Base-by-base conservation (phyloP, 345 rosid genomes). In the Cochlearia excelsa region DNA sequence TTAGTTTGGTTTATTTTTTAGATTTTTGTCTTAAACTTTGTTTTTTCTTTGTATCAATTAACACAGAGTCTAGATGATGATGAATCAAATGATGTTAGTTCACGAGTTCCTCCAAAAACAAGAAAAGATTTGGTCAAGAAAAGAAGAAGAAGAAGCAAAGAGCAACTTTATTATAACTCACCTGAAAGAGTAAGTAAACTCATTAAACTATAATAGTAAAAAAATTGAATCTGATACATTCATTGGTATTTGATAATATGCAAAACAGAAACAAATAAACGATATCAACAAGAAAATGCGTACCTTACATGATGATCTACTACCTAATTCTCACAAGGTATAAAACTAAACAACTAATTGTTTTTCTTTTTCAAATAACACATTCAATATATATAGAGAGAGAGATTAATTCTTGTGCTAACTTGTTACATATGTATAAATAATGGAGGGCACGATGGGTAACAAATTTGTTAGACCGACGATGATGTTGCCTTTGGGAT, bases 271-370 rank as follows among this genome's bases (percentile, higher is more conserved):
- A 46, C 71, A 85, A 68, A 77, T 87, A 71, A 73, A 63, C 29
- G 73, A 80, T 35, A 80, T 84, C 79, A 78, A 80, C 71, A 77
- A 88, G 80, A 91, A 71, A 74, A 75, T 91, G 82, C 83, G 84
- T 4, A 70, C 74, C 33, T 61, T 91, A 66, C 82, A 79, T 63
- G 75, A 82, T 57, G 75, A 82, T 57, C 85, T 90, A 29, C 57
- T 90, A 33, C 97, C 97, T 26, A 79, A 86, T 43, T 76, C 82
- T 62, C 65, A 69, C 59, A 75, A 82, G 93, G 94, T 86, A 42
- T 38, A 64, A 23, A 38, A 16, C 26, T 46, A 60, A 2, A 3
- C 6, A 34, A 37, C 40, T 44, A 54, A 54, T 30, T 7, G 41
- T 50, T 41, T 37, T 37, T 34, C 0, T 3, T 34, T 34, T 34